phyloP scores from a whole-genome alignment of 2,329 filamentous ascomycete genomes.

The Simplicillium sp. region DNA sequence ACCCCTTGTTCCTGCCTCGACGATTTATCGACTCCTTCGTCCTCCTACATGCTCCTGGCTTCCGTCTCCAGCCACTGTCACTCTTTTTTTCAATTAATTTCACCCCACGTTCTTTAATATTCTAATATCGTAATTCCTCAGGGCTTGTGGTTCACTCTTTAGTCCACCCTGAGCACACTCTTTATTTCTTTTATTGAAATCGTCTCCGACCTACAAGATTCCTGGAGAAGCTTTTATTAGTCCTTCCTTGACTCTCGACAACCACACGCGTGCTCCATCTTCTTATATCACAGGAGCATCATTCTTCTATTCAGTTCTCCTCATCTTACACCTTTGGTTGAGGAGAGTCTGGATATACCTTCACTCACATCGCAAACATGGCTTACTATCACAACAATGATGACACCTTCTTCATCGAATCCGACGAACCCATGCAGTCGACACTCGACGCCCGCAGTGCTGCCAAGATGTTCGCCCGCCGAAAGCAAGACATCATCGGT shows the following conservation, averaged over 20 bases:
- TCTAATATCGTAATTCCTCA: conserved; percentile 41
- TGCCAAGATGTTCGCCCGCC: conserved; percentile 66
- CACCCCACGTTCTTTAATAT: conserved; percentile 49
- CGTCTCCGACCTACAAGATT: conserved; percentile 33
- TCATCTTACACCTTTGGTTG: conserved; percentile 2
- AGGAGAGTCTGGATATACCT: neutral
- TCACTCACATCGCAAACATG: conserved; percentile 24
- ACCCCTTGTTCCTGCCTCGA: conserved; percentile 27
- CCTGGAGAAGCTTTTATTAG: conserved; percentile 38
- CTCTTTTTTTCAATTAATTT: conserved; percentile 42
- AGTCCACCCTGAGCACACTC: conserved; percentile 13
- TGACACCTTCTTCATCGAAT: conserved; percentile 46
- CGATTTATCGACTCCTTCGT: conserved; percentile 13
- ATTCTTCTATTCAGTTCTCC: conserved; percentile 8
- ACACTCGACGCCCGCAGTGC: conserved; percentile 66
- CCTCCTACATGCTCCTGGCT: conserved; percentile 32
- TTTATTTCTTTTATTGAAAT: conserved; percentile 29
- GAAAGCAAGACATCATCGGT: conserved; percentile 79
- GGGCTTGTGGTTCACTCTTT: conserved; percentile 27
- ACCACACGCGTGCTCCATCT: conserved; percentile 7
- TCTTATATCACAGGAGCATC: conserved; percentile 14
- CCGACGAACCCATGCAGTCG: conserved; percentile 37
- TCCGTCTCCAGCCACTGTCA: conserved; percentile 42
- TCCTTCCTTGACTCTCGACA: conserved; percentile 30
- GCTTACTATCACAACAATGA: conserved; percentile 32